Conservation (phyloP, 140 eudicot genomes). For the Flaveria floridana region DNA sequence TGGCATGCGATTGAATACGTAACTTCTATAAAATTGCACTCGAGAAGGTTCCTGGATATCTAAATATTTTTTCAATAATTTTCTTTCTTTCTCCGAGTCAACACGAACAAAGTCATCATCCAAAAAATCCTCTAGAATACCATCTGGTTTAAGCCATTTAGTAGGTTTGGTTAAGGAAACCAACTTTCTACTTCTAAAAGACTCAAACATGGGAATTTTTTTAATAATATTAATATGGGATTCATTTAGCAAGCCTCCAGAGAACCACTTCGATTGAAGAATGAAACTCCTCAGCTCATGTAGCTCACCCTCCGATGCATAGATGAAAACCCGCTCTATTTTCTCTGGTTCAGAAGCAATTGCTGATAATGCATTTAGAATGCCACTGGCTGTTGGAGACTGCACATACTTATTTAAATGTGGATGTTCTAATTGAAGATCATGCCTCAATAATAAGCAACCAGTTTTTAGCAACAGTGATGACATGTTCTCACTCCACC, state of each 20-base stretch:
- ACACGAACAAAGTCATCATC: conserved; percentile 83
- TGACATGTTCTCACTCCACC: conserved; percentile 97
- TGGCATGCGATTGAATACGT: conserved; percentile 71
- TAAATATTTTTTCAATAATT: conserved; percentile 55
- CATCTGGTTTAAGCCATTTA: conserved; percentile 88
- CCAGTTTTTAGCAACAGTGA: conserved; percentile 72
- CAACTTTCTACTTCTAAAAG: conserved; percentile 68
- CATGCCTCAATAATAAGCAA: conserved; percentile 76
- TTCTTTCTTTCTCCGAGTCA: conserved; percentile 83
- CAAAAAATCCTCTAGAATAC: conserved; percentile 67
- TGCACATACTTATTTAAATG: conserved; percentile 76
- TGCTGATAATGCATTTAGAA: conserved; percentile 74
- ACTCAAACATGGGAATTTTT: conserved; percentile 93
- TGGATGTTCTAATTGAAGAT: conserved; percentile 64
- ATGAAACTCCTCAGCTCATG: conserved; percentile 91
- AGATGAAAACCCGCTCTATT: conserved; percentile 51
- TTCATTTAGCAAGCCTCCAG: conserved; percentile 52
- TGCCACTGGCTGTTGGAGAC: conserved; percentile 79
- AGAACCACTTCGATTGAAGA: conserved; percentile 96
- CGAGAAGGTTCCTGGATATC: conserved; percentile 67
- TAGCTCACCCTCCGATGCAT: conserved; percentile 80
- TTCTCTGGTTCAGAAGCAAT: conserved; percentile 52
- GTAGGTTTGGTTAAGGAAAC: conserved; percentile 59
- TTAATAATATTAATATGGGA: conserved; percentile 54
- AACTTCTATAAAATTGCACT: conserved; percentile 69